Evolutionary conservation across 2,329 filamentous ascomycete species (phyloP), one percentile per base, ranked within the genome.

Genomic region (Trichophyton simii): DNA sequence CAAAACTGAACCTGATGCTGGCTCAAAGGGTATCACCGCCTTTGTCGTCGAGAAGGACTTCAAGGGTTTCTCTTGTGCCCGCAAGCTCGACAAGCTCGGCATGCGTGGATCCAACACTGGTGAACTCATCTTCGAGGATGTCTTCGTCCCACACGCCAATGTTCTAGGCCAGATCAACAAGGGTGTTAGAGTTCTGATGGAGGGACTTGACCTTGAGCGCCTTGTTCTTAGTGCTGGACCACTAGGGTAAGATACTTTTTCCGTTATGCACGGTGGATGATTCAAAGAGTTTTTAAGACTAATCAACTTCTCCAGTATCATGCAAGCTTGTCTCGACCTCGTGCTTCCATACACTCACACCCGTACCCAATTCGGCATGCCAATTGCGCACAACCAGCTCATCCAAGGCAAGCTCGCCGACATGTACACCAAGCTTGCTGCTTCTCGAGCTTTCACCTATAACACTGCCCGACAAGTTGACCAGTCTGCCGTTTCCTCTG

Each of bases 91-190:
- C 80, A 97, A 99, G 78, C 87, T 99, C 74, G 94, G 94, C 67
- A 99, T 99, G 94, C 84, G 94, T 62, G 94, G 94, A 63, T 94
- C 88, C 67, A 96, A 96, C 76, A 97, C 94, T 0, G 94, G 94
- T 68, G 94, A 97, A 75, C 82, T 97, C 25, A 83, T 92, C 61
- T 95, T 97, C 67, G 91, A 96, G 65, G 81, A 87, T 66, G 90
- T 96, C 62, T 96, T 96, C 71, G 90, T 97, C 5, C 91, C 94
- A 2, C 77, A 79, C 7, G 87, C 87, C 68, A 89, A 95, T 72
- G 76, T 96, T 0, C 82, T 99, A 0, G 94, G 94, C 34, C 74
- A 82, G 44, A 71, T 95, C 62, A 88, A 96, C 77, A 84, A 82
- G 59, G 94, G 94, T 64, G 91, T 95, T 28, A 85, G 84, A 65